phyloP scores from a whole-genome alignment of 176 grass and related monocot species.

The Tillandsia fasciculata region DNA sequence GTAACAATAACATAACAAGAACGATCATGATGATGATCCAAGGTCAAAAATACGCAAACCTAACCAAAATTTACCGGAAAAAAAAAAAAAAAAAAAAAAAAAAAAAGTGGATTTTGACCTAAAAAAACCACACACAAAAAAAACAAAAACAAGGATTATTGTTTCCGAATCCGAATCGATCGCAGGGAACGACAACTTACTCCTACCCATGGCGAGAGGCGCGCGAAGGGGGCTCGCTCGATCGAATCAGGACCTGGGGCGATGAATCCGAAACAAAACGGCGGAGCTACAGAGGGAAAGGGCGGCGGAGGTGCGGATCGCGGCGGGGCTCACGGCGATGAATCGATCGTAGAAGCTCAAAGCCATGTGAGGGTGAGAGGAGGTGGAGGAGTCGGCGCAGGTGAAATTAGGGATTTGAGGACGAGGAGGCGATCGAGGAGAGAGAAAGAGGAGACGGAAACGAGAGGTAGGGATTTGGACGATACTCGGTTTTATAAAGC shows the following conservation, averaged over 20 bases:
- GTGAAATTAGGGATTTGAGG: background rate
- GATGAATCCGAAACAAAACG: conserved; percentile 14
- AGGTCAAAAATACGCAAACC: no score
- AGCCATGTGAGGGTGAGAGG: conserved; percentile 29
- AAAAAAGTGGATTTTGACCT: background rate
- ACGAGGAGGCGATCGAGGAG: background rate
- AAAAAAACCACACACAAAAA: background rate
- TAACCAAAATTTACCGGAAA: no score
- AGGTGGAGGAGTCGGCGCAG: background rate
- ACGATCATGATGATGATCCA: no score
- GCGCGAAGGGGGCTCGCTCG: background rate
- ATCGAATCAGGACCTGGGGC: background rate
- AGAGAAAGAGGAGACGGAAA: background rate
- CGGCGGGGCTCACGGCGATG: background rate
- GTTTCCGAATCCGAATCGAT: background rate
- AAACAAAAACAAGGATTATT: background rate
- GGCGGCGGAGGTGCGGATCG: background rate
- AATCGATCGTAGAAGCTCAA: conserved; percentile 24
- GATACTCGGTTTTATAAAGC: background rate
- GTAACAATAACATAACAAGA: no score
- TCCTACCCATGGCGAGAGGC: conserved; percentile 14
- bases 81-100: no score
- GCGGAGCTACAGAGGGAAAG: conserved; percentile 9
- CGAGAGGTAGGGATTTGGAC: background rate
- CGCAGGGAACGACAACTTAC: background rate